Evolutionary conservation across 2,329 filamentous ascomycete species (phyloP).

Genomic region (Aspergillus hiratsukae): DNA sequence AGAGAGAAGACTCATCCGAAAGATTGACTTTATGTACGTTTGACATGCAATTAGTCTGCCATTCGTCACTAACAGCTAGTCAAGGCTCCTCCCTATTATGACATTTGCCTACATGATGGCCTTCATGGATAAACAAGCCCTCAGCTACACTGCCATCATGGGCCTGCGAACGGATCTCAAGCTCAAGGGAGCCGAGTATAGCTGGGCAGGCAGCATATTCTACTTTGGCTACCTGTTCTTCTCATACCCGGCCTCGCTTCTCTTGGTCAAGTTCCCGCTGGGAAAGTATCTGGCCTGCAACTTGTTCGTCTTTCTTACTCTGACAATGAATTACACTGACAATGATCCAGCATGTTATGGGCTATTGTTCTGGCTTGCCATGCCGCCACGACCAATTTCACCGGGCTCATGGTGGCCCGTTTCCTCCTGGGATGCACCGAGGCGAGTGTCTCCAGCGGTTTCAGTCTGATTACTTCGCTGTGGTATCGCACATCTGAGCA

Average conservation of each 20-base stretch:
- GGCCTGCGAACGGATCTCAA: slow-evolving; percentile 28
- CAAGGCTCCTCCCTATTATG: slow-evolving; percentile 23
- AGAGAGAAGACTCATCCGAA: slow-evolving; percentile 18
- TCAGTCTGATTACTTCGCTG: slow-evolving; percentile 31
- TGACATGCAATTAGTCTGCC: background rate
- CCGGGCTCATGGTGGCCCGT: slow-evolving; percentile 36
- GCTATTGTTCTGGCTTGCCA: slow-evolving; percentile 27
- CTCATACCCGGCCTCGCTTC: slow-evolving; percentile 31
- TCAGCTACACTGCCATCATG: slow-evolving; percentile 32
- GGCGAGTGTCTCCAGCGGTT: slow-evolving; percentile 31
- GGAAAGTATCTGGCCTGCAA: slow-evolving; percentile 32
- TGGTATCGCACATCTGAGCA: slow-evolving; percentile 30
- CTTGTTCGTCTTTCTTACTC: slow-evolving; percentile 8
- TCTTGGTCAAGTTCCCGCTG: slow-evolving; percentile 34
- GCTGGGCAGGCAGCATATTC: slow-evolving; percentile 20
- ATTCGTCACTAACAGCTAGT: background rate
- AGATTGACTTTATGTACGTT: slow-evolving; percentile 20
- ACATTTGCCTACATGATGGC: slow-evolving; percentile 27
- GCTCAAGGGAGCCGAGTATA: slow-evolving; percentile 21
- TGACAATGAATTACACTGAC: too few relatives aligned
- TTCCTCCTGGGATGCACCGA: slow-evolving; percentile 44
- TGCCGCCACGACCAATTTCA: slow-evolving; percentile 37
- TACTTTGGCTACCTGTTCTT: slow-evolving; percentile 28
- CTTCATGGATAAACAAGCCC: slow-evolving; percentile 34
- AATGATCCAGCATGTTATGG: slow-evolving; percentile 24